These are phyloP conservation scores for Leucoagaricus sp. DNA, from an alignment of 1,284 basidiomycete species.

Conservation along the genomic window DNA sequence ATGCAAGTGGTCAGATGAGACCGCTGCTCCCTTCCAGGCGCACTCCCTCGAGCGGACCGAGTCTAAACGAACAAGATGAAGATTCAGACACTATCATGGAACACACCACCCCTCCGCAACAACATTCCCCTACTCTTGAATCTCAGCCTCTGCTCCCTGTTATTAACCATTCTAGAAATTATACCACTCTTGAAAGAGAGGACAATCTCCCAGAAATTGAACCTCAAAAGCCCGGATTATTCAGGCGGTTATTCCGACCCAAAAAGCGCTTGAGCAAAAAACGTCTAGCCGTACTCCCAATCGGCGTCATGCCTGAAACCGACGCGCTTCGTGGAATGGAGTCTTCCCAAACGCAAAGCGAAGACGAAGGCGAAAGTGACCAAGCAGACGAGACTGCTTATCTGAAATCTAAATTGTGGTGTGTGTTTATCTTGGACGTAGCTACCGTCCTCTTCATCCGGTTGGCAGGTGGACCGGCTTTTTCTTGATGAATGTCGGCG, in stretches of 20 bases:
- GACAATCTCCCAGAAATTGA: neutral
- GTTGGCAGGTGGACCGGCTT: conserved; percentile 87
- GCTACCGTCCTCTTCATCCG: neutral
- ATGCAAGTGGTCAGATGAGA: conserved; percentile 5
- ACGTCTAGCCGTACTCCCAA: conserved; percentile 24
- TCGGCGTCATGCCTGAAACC: conserved; percentile 35
- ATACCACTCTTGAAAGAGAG: neutral
- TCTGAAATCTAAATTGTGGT: conserved; percentile 84
- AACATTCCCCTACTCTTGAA: neutral
- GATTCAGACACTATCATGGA: conserved; percentile 20
- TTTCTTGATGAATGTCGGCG: conserved; percentile 87
- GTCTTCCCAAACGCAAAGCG: conserved; percentile 15
- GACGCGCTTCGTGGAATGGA: conserved; percentile 27
- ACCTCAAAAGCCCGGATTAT: neutral
- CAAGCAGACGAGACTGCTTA: conserved; percentile 65
- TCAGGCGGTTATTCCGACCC: neutral
- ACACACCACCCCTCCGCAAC: neutral
- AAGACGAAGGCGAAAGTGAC: conserved; percentile 19
- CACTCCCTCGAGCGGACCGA: conserved; percentile 19
- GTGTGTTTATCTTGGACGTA: conserved; percentile 19
- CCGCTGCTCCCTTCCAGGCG: conserved; percentile 1
- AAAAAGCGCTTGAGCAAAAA: conserved; percentile 8
- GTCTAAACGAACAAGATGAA: conserved; percentile 33
- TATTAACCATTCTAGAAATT: neutral
- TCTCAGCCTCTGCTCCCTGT: conserved; percentile 14